Conservation (phyloP, 352 stramenopile genomes). For the Phytophthora sp. region DNA sequence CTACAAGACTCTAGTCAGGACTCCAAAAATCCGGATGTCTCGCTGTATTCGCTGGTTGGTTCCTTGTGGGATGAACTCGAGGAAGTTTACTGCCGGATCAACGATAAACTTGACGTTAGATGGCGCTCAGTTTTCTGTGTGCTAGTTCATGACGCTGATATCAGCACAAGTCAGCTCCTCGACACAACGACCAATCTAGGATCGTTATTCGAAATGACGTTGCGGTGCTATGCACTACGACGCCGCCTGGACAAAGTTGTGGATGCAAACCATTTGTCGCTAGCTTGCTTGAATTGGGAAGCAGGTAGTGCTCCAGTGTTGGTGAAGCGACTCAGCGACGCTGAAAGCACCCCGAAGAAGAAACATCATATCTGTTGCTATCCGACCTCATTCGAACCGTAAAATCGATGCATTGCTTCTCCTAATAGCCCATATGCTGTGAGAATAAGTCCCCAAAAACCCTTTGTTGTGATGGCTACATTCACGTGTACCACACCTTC, state of each 20-base stretch:
- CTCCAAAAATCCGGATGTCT: background rate
- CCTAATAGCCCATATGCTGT: too few relatives aligned
- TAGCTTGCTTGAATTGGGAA: too few relatives aligned
- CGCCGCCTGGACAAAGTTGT: background rate
- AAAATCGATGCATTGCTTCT: too few relatives aligned
- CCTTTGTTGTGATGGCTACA: too few relatives aligned
- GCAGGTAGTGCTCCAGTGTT: too few relatives aligned
- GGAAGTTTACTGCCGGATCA: background rate
- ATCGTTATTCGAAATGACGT: background rate
- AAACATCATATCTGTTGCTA: too few relatives aligned
- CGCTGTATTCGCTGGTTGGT: background rate
- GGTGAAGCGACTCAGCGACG: too few relatives aligned
- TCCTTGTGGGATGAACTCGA: background rate
- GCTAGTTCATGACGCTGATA: background rate
- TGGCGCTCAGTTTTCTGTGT: background rate
- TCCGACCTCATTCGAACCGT: too few relatives aligned
- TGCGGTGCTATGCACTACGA: background rate
- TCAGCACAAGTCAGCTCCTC: background rate
- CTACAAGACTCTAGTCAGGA: background rate
- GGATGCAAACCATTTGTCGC: background rate
- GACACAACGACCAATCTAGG: background rate
- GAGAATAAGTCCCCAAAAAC: too few relatives aligned
- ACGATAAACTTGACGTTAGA: background rate
- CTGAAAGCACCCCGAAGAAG: too few relatives aligned
- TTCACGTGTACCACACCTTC: constrained; percentile 4